phyloP scores from a whole-genome alignment of 106 monocot genomes.

The Gastrodia elata region DNA sequence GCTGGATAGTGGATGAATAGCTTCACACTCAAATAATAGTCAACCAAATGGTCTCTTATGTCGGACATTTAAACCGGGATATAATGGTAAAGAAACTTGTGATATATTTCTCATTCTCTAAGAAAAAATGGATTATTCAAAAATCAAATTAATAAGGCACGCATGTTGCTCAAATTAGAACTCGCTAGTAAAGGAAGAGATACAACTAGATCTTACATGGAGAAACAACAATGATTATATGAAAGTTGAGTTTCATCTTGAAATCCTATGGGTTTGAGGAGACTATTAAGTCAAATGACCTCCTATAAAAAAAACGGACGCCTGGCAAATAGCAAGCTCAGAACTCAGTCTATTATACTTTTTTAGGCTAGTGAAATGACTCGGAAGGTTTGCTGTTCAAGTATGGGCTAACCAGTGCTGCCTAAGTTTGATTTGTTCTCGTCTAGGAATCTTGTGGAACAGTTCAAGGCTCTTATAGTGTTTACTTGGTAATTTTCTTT shows the following conservation, averaged over 20 bases:
- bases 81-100: no score
- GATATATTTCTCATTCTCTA: no score
- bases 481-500: background rate
- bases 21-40: no score
- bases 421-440: background rate
- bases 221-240: background rate
- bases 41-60: no score
- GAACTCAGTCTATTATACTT: background rate
- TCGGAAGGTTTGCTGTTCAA: background rate
- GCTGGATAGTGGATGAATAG: no score
- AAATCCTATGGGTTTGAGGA: background rate
- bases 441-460: background rate
- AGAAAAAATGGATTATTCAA: no score
- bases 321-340: background rate
- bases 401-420: background rate
- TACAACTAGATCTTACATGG: background rate
- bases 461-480: background rate
- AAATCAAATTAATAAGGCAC: no score
- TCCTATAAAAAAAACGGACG: background rate
- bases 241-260: background rate
- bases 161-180: no score
- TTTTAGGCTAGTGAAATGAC: background rate
- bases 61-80: no score
- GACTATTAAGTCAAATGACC: background rate
- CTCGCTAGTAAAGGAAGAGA: no score